Percentiles rank a stretch among this genome's conserved stretches.
Evolutionary conservation across 176 grass and related monocot species (phyloP).

Genomic region (Oryza longistaminata): DNA sequence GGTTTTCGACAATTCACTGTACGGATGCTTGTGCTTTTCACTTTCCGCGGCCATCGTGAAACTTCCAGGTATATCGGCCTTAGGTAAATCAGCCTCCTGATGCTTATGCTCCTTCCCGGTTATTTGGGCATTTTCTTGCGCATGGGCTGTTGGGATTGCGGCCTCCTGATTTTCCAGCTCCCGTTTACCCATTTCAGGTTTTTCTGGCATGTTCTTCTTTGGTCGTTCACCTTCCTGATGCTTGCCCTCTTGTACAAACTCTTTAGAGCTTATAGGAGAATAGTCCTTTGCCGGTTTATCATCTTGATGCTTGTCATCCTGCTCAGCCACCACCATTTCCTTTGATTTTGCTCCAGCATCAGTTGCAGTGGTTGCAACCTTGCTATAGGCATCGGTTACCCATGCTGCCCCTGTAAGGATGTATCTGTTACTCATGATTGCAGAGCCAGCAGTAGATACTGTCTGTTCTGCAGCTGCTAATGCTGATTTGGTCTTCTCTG

Average conservation of each 20-base stretch:
- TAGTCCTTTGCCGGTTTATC: slow-evolving; percentile 23
- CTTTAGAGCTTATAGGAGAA: background rate
- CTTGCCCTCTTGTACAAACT: background rate
- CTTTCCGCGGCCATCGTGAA: slow-evolving; percentile 24
- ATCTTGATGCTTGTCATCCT: slow-evolving; percentile 18
- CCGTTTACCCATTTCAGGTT: slow-evolving; percentile 8
- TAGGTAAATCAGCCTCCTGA: slow-evolving; percentile 15
- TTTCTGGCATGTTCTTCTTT: background rate
- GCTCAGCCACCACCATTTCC: slow-evolving; percentile 54
- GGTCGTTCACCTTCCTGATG: too few relatives aligned
- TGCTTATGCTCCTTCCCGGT: slow-evolving; percentile 17
- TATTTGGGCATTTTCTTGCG: slow-evolving; percentile 23
- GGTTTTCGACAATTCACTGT: slow-evolving; percentile 28
- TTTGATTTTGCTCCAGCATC: slow-evolving; percentile 38
- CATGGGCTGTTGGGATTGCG: background rate
- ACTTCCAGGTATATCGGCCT: background rate
- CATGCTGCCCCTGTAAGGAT: slow-evolving; percentile 63
- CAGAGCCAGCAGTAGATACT: slow-evolving; percentile 63
- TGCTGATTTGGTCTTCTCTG: slow-evolving; percentile 72
- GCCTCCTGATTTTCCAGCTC: slow-evolving; percentile 13
- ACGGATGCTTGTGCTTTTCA: slow-evolving; percentile 27
- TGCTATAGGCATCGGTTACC: slow-evolving; percentile 70
- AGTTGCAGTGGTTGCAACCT: slow-evolving; percentile 53
- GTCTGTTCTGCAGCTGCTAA: slow-evolving; percentile 73
- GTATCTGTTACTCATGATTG: slow-evolving; percentile 80